Conservation (phyloP, 1,139 yeast genomes). For the Candida sanyaensis region DNA sequence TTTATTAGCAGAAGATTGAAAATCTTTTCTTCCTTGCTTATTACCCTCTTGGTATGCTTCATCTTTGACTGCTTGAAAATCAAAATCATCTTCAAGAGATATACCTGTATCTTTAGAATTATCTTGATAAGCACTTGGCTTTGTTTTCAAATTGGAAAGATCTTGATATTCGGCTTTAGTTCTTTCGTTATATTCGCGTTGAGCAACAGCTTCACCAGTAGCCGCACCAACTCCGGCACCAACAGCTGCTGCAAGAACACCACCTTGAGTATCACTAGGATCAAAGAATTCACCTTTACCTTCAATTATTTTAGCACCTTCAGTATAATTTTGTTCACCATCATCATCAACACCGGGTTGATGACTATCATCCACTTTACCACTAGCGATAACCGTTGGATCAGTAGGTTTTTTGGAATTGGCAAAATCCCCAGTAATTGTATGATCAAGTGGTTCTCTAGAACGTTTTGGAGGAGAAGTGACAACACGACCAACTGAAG, state of each 20-base stretch:
- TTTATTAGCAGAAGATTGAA: constrained; percentile 5
- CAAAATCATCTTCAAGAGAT: constrained; percentile 13
- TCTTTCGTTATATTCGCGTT: constrained; percentile 4
- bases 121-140: constrained; percentile 28
- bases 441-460: constrained; percentile 30
- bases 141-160: constrained; percentile 29
- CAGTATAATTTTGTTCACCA: constrained; percentile 26
- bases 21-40: constrained; percentile 11
- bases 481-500: constrained; percentile 33
- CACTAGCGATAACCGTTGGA: constrained; percentile 18
- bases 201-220: constrained; percentile 15
- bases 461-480: constrained; percentile 32
- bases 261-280: constrained; percentile 33
- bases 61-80: constrained; percentile 12
- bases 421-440: constrained; percentile 35
- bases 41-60: constrained; percentile 18
- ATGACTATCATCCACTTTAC: constrained; percentile 7
- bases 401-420: constrained; percentile 34
- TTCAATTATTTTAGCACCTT: constrained; percentile 27
- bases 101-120: constrained; percentile 16
- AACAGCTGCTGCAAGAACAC: constrained; percentile 7
- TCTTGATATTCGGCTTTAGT: constrained; percentile 27
- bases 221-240: constrained; percentile 1
- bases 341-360: constrained; percentile 17
- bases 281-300: constrained; percentile 38